phyloP scores from a whole-genome alignment of 192 early-diverging fungal genomes.

The Rhizophagus sp. region DNA sequence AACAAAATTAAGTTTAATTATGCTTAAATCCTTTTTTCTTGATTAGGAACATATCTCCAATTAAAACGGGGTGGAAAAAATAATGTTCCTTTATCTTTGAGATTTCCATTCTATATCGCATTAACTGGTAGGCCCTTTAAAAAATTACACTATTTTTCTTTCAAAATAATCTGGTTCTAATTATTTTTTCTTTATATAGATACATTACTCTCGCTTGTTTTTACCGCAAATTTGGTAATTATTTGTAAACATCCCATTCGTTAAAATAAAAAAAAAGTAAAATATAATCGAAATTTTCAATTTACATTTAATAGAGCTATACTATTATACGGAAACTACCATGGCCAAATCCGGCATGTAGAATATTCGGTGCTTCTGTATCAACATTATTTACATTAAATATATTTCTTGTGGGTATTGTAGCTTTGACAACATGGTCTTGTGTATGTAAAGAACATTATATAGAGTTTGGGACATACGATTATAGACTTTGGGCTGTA shows the following conservation, averaged over 20 bases:
- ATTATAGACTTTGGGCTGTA: not conserved
- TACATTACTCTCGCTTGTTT: not conserved
- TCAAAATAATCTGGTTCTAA: not conserved
- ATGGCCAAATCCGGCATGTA: not conserved
- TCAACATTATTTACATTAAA: not conserved
- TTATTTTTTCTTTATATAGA: not conserved
- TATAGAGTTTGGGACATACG: not conserved
- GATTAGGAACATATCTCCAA: not conserved
- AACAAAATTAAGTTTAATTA: not conserved
- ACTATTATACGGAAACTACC: not conserved
- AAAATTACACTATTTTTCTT: not conserved
- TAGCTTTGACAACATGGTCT: not conserved
- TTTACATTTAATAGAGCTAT: not conserved
- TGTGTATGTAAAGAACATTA: not conserved
- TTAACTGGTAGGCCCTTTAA: not conserved
- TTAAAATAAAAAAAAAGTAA: not conserved
- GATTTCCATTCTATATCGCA: slow-evolving; percentile 11
- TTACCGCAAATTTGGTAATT: not conserved
- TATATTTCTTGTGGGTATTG: not conserved
- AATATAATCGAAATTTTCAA: not conserved
- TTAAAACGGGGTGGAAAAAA: not conserved
- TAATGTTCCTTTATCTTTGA: not conserved
- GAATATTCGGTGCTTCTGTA: not conserved
- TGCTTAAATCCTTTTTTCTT: not conserved
- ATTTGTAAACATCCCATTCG: not conserved